A percentile compares a stretch with the other conserved stretches of the same genome.
Conservation (phyloP, 257 asterid species). For the Rehmannia glutinosa region DNA sequence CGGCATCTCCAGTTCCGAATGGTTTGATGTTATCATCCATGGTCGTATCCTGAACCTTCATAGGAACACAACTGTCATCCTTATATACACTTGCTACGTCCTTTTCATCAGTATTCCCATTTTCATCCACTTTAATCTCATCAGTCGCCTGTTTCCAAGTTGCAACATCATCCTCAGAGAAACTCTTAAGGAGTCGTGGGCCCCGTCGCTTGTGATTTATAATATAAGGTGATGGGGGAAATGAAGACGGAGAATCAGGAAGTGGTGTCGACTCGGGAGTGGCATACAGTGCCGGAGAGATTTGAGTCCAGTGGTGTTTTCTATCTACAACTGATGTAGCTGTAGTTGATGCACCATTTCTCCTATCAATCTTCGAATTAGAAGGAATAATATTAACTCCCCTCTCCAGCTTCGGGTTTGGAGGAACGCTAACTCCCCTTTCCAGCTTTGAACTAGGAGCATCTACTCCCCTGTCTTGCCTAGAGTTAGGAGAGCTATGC, state of each 20-base stretch:
- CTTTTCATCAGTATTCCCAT: constrained; percentile 26
- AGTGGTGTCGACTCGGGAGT: constrained; percentile 81
- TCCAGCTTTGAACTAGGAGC: constrained; percentile 36
- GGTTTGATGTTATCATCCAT: constrained; percentile 19
- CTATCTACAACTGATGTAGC: constrained; percentile 28
- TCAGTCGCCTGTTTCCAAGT: constrained; percentile 22
- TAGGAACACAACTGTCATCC: constrained; percentile 30
- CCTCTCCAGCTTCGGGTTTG: constrained; percentile 30
- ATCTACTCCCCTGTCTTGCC: constrained; percentile 20
- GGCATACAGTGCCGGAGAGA: constrained; percentile 90
- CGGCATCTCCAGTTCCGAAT: constrained; percentile 18
- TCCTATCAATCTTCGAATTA: constrained; percentile 19
- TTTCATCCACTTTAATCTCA: constrained; percentile 38
- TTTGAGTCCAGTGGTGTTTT: constrained; percentile 68
- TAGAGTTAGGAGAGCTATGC: constrained; percentile 35
- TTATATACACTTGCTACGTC: constrained; percentile 18
- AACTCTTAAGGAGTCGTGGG: constrained; percentile 80
- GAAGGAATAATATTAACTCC: constrained; percentile 32
- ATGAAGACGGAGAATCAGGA: constrained; percentile 88
- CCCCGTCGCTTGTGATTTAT: constrained; percentile 92
- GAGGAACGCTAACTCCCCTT: constrained; percentile 37
- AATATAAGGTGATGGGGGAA: constrained; percentile 84
- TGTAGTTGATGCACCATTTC: constrained; percentile 26
- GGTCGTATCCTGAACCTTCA: constrained; percentile 19
- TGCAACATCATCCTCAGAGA: constrained; percentile 66